Evolutionary conservation across 2,329 filamentous ascomycete species (phyloP).

Genomic region (Aspergillus ochraceus): DNA sequence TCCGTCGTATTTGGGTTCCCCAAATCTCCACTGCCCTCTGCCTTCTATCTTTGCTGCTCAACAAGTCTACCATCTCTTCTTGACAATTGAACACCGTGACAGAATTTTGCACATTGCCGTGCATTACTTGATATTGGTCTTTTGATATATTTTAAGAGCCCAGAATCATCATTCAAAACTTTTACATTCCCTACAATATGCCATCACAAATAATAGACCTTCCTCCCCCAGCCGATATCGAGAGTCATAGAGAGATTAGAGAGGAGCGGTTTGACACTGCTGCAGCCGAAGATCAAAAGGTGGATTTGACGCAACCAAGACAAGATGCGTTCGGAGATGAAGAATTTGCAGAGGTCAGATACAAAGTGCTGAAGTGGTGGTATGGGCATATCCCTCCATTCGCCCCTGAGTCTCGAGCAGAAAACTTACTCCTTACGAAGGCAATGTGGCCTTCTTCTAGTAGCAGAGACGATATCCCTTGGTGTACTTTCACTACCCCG

Average conservation of each 20-base stretch:
- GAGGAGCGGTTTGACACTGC: not conserved
- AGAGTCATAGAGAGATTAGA: not conserved
- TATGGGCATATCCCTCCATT: not conserved
- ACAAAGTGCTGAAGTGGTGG: not conserved
- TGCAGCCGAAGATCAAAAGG: not conserved
- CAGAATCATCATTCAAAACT: no score
- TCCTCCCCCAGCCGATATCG: not conserved
- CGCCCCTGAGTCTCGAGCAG: not conserved
- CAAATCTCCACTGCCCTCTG: no score
- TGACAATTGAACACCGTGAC: no score
- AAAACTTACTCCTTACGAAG: not conserved
- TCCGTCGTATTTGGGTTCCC: no score
- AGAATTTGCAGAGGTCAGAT: not conserved
- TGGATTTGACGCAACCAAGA: not conserved
- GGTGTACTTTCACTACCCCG: conserved; percentile 56
- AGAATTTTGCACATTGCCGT: no score
- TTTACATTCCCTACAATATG: no score
- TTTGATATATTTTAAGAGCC: no score
- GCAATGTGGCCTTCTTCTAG: conserved; percentile 43
- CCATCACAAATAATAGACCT: not conserved
- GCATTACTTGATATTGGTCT: no score
- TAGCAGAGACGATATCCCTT: conserved; percentile 57
- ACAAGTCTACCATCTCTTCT: no score
- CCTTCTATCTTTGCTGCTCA: no score
- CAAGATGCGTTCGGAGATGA: not conserved